These are phyloP conservation scores for Scorias spongiosa DNA, from an alignment of 2,329 filamentous ascomycete species.

Conservation along the genomic window DNA sequence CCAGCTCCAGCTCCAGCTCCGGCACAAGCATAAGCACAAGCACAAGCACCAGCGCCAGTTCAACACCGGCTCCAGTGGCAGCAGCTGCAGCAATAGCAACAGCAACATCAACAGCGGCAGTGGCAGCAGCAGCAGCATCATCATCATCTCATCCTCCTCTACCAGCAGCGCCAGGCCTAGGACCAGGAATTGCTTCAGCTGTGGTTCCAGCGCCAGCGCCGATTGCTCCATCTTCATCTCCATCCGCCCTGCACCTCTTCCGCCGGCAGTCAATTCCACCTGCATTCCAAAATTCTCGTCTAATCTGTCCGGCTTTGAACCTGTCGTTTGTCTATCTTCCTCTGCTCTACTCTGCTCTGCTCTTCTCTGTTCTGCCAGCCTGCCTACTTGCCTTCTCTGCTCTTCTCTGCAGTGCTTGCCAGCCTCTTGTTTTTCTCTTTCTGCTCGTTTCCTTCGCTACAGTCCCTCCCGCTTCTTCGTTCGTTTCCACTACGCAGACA, in stretches of 20 bases:
- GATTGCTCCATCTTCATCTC: neutral
- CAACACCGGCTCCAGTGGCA: too few species aligned
- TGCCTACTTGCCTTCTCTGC: neutral
- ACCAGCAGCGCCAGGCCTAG: too few species aligned
- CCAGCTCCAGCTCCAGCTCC: neutral
- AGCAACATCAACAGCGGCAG: too few species aligned
- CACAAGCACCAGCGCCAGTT: too few species aligned
- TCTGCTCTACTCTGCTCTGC: neutral
- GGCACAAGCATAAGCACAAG: neutral
- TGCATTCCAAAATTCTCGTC: neutral
- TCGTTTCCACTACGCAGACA: neutral
- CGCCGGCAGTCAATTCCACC: neutral
- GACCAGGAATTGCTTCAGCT: too few species aligned
- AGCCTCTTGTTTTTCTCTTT: neutral
- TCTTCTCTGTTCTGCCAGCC: neutral
- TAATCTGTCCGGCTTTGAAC: neutral
- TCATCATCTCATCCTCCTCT: too few species aligned
- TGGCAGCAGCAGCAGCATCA: too few species aligned
- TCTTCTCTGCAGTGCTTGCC: neutral
- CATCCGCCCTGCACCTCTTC: neutral
- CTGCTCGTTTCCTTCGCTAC: neutral
- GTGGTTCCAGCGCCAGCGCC: too few species aligned
- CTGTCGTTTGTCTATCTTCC: neutral
- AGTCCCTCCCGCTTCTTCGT: neutral
- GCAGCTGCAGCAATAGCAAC: too few species aligned